Evolutionary conservation across 768 basidiomycete species (phyloP), one percentile per base, ranked within the genome.

Genomic region (Leucogyrophana mollusca): DNA sequence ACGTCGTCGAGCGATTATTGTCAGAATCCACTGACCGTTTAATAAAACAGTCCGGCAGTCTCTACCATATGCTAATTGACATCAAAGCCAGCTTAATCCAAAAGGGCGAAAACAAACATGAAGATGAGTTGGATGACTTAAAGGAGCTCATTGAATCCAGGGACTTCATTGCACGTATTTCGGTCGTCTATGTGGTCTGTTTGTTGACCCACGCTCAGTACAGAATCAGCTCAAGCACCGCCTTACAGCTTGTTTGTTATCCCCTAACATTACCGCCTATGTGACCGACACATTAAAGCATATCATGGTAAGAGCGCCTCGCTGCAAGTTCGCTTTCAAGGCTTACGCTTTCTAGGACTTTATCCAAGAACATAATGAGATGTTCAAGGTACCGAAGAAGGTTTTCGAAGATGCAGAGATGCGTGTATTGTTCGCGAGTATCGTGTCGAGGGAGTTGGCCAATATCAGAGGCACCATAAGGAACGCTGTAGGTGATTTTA

Each of bases 241-340:
- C n/a, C 46, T 47, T 27, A 2, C 17, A 4, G 39, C 40, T 8
- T 47, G 46, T 23, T 20, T 47, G 22, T 32, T 47, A 11, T 47
- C 46, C 24, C 40, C 40, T 2, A 47, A 47, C 25, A 24, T 47
- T 20, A 41, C 33, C 23, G 46, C 39, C 22, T 47, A 47, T 42
- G 46, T 47, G 37, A 30, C 14, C 9, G 40, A 47, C 14, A 42
- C 16, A 24, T 40, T 20, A 6, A 3, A 5, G 9, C 22, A 47
- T 11, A 18, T 47, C 13, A 30, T 42, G 40, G 46, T 47, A 35
- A 40, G 22, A 14, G 10, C 24, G 14, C 40, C 16, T 17, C 16
- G 8, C 18, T 21, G n/a, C 6, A 21, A 4, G 4, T 23, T 43
- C 10, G 18, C 20, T 34, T 4, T 42, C 13, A 27, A 9, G 4